Conservation (phyloP, 805 yeast species). For the Pichia occidentalis region DNA sequence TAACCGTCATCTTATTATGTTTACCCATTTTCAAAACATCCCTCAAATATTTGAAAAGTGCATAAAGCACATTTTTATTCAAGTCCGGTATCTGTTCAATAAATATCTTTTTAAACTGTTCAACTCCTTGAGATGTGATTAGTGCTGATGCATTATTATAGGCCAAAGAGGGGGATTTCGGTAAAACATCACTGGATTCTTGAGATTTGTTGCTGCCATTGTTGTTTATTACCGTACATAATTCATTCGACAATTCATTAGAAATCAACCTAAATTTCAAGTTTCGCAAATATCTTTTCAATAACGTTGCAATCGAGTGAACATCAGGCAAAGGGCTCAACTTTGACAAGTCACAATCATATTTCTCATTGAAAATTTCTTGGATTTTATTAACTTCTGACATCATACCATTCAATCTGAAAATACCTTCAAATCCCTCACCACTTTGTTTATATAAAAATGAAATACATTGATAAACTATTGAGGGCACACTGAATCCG, state of each 20-base stretch:
- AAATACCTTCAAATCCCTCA: constrained; percentile 82
- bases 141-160: constrained; percentile 1
- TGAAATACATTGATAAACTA: constrained; percentile 68
- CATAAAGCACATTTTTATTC: constrained; percentile 54
- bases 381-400: constrained; percentile 64
- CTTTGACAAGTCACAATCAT: constrained; percentile 61
- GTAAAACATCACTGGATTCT: constrained; percentile 13
- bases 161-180: no score
- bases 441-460: constrained; percentile 63
- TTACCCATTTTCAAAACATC: constrained; percentile 56
- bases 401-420: constrained; percentile 85
- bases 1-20: constrained; percentile 74
- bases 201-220: constrained; percentile 17
- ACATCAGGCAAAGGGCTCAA: constrained; percentile 53
- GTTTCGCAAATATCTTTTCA: constrained; percentile 76
- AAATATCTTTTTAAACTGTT: constrained; percentile 26
- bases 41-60: constrained; percentile 60
- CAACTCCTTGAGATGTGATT: not conserved
- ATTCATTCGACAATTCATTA: constrained; percentile 31
- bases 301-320: constrained; percentile 79
- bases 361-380: constrained; percentile 56
- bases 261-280: constrained; percentile 67
- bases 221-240: constrained; percentile 31
- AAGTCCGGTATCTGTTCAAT: constrained; percentile 43
- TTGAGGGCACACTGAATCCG: constrained; percentile 56